These are phyloP conservation scores for Polysphondylium violaceum DNA, from an alignment of 78 protist genomes.

Conservation along the genomic window DNA sequence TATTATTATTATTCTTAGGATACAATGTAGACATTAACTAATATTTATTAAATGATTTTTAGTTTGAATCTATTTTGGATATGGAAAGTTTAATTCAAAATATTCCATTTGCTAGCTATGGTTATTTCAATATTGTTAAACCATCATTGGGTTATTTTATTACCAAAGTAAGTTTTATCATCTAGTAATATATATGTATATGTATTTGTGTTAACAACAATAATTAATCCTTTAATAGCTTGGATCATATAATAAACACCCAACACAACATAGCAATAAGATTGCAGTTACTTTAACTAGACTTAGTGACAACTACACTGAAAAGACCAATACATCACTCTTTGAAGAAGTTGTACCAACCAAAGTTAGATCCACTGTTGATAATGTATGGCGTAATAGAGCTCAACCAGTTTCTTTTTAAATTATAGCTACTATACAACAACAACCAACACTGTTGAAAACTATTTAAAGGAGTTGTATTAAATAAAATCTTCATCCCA, in stretches of 20 bases:
- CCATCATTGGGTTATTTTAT: constrained; percentile 51
- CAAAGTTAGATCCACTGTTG: background rate
- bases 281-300: background rate
- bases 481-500: too few species aligned
- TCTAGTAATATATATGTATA: too few species aligned
- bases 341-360: background rate
- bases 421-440: too few species aligned
- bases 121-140: constrained; percentile 40
- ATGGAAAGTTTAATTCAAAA: constrained; percentile 50
- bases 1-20: background rate
- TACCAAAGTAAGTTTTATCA: background rate
- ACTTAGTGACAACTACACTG: constrained; percentile 9
- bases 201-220: too few species aligned
- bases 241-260: too few species aligned
- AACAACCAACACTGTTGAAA: too few species aligned
- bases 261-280: too few species aligned
- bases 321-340: background rate
- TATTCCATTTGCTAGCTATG: constrained; percentile 52
- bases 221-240: too few species aligned
- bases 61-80: constrained; percentile 60
- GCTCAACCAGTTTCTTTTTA: background rate
- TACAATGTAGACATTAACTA: background rate
- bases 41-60: background rate
- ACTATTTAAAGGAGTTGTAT: too few species aligned
- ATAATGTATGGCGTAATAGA: background rate